These are phyloP conservation scores for Hymenoscyphus infarciens DNA, from an alignment of 2,329 filamentous ascomycete genomes.

Conservation along the genomic window DNA sequence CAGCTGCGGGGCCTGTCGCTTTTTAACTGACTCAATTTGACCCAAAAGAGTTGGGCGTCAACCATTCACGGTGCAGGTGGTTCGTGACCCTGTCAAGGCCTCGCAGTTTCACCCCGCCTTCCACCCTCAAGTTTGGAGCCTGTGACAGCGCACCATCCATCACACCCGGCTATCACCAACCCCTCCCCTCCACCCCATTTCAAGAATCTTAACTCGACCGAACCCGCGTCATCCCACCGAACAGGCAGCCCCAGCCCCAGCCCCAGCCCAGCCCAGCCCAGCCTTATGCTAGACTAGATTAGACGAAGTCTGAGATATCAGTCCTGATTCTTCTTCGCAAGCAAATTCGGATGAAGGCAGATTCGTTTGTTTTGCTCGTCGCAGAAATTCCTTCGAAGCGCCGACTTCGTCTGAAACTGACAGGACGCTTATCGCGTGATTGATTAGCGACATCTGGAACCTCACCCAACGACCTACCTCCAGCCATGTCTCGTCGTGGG, in stretches of 20 bases:
- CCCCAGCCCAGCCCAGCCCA: too few species aligned
- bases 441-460: neutral
- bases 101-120: conserved; percentile 15
- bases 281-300: conserved; percentile 14
- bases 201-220: conserved; percentile 15
- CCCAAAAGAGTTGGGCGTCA: neutral
- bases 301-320: neutral
- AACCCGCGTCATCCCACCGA: conserved; percentile 24
- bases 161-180: conserved; percentile 18
- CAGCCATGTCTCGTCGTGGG: conserved; percentile 24
- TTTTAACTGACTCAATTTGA: neutral
- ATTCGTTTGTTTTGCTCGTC: neutral
- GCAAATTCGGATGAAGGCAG: neutral
- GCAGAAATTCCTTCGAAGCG: neutral
- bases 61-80: neutral
- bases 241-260: conserved; percentile 12
- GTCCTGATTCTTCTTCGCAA: neutral
- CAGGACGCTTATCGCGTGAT: neutral
- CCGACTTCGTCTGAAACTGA: neutral
- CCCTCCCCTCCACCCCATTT: conserved; percentile 16
- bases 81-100: neutral
- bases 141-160: conserved; percentile 25
- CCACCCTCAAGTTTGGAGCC: conserved; percentile 15
- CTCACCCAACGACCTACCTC: neutral
- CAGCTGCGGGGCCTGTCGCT: conserved; percentile 8